A percentile compares a stretch with the other conserved stretches of the same genome.
Conservation (phyloP, 371 early-diverging fungal genomes). For the Polyrhizophydium stewartii region DNA sequence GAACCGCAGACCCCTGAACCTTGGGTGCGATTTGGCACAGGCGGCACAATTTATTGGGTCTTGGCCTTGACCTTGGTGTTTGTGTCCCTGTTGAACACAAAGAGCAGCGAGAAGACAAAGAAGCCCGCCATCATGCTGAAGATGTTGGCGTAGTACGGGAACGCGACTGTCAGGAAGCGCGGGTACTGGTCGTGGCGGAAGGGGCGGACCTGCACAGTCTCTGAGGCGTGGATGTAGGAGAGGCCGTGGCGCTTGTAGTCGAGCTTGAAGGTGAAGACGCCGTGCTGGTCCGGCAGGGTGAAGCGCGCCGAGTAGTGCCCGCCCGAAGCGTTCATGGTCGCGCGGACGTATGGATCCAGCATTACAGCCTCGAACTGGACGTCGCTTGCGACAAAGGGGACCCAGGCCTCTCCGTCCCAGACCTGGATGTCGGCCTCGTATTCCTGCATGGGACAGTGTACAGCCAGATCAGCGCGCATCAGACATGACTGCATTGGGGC, state of each 20-base stretch:
- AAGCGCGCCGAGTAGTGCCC: conserved; percentile 51
- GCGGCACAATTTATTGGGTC: no score
- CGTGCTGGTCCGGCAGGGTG: conserved; percentile 88
- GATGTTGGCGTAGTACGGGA: conserved; percentile 89
- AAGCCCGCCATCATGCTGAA: conserved; percentile 82
- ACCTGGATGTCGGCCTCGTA: conserved; percentile 77
- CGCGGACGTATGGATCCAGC: conserved; percentile 95
- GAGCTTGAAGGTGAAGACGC: conserved; percentile 92
- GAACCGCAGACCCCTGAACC: no score
- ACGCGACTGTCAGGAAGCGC: conserved; percentile 84
- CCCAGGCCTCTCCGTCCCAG: conserved; percentile 75
- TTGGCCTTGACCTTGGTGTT: background rate
- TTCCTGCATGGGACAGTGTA: no score
- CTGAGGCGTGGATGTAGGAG: conserved; percentile 64
- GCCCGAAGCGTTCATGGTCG: conserved; percentile 55
- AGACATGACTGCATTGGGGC: no score
- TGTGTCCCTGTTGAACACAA: conserved; percentile 55
- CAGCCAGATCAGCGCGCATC: no score
- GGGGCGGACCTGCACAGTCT: conserved; percentile 82
- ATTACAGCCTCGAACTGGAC: conserved; percentile 90
- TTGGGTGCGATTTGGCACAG: no score
- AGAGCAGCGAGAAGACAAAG: conserved; percentile 72
- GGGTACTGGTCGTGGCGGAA: conserved; percentile 94
- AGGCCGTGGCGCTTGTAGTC: conserved; percentile 80
- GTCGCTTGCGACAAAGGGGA: conserved; percentile 53